Percentiles rank a stretch among this genome's conserved stretches.
Conservation (phyloP, 176 grass and related monocot species). For the Melocanna baccifera region DNA sequence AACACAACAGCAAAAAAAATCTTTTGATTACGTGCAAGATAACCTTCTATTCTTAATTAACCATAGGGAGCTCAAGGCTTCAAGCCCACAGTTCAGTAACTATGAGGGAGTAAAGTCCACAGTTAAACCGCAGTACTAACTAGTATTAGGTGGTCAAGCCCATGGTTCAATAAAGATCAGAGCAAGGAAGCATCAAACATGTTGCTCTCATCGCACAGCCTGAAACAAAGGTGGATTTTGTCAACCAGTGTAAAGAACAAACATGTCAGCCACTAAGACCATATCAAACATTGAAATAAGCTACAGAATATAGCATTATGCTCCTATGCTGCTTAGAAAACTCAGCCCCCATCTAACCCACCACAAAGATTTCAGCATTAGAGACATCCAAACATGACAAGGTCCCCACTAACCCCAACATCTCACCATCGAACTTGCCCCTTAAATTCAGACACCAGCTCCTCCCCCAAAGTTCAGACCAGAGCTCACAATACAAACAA, state of each 20-base stretch:
- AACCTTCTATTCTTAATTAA: background rate
- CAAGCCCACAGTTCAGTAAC: background rate
- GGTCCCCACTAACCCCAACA: slow-evolving; percentile 16
- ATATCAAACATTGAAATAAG: slow-evolving; percentile 57
- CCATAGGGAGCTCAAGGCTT: background rate
- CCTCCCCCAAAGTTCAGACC: slow-evolving; percentile 23
- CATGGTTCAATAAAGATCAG: background rate
- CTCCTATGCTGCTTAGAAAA: slow-evolving; percentile 39
- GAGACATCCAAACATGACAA: slow-evolving; percentile 44
- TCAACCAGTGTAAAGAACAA: slow-evolving; percentile 30
- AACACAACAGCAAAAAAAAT: background rate
- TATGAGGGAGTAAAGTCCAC: background rate
- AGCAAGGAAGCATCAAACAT: slow-evolving; percentile 12
- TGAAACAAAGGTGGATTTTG: slow-evolving; percentile 18
- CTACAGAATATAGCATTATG: slow-evolving; percentile 7
- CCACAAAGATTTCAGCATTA: slow-evolving; percentile 27
- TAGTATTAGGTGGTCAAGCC: background rate
- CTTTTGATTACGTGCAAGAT: background rate
- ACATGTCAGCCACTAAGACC: slow-evolving; percentile 48
- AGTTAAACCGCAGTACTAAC: background rate
- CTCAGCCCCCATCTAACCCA: slow-evolving; percentile 42
- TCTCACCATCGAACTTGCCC: background rate
- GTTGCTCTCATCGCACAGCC: slow-evolving; percentile 4
- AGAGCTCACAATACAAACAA: background rate
- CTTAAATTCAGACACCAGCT: slow-evolving; percentile 44